Evolutionary conservation across 2,329 filamentous ascomycete genomes (phyloP).

Genomic region (Hirsutella minnesotensis): DNA sequence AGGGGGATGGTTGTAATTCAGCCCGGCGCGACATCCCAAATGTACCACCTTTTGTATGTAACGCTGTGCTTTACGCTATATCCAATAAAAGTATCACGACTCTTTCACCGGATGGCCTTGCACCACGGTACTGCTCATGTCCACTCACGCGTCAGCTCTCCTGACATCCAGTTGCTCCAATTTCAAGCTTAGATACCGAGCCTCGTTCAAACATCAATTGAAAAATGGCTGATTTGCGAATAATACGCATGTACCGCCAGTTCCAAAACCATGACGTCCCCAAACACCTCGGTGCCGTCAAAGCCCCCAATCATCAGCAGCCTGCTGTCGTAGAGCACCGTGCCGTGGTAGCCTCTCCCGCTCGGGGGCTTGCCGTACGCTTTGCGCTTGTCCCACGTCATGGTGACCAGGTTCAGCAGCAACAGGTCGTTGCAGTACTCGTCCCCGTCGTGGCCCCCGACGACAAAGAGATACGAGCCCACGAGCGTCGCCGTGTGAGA

Average conservation of each 20-base stretch:
- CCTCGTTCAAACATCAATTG: constrained; percentile 45
- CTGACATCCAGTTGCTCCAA: too few relatives aligned
- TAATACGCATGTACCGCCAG: constrained; percentile 61
- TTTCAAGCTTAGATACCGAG: too few relatives aligned
- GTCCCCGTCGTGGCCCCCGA: constrained; percentile 58
- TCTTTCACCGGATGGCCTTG: too few relatives aligned
- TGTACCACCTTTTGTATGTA: neutral
- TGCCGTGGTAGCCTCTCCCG: constrained; percentile 55
- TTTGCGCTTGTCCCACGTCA: constrained; percentile 59
- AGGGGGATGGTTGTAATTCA: too few relatives aligned
- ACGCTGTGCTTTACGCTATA: neutral
- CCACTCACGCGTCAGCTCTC: too few relatives aligned
- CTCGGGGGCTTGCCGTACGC: constrained; percentile 52
- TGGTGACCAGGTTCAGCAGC: constrained; percentile 57
- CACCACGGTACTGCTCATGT: too few relatives aligned
- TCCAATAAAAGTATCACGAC: too few relatives aligned
- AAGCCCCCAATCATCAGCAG: constrained; percentile 55
- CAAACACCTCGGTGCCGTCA: constrained; percentile 56
- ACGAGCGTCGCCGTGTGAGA: constrained; percentile 60
- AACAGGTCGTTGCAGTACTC: constrained; percentile 60
- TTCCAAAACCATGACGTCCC: constrained; percentile 55
- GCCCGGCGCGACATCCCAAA: too few relatives aligned
- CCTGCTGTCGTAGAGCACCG: constrained; percentile 53
- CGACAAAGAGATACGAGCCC: constrained; percentile 57
- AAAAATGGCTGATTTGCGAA: constrained; percentile 62